These are phyloP conservation scores for Teratosphaeria epicoccoides DNA, from an alignment of 2,329 filamentous ascomycete genomes.

Conservation along the genomic window DNA sequence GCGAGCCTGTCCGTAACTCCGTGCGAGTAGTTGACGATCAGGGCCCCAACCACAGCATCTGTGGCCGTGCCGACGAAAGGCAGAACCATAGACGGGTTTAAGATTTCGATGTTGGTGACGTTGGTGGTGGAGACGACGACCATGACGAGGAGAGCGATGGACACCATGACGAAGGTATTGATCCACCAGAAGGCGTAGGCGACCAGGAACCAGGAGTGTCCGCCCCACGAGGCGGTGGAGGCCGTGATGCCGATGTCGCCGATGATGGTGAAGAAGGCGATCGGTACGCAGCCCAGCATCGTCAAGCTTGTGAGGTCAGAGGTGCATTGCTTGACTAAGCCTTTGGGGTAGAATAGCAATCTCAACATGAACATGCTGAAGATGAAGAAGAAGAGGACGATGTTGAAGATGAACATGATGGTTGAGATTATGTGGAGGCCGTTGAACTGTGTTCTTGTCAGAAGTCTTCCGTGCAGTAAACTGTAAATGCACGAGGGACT, in stretches of 20 bases:
- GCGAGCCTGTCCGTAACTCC: constrained; percentile 8
- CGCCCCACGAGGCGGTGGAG: constrained; percentile 9
- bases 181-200: constrained; percentile 13
- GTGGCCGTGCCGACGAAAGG: constrained; percentile 9
- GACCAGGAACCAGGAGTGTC: constrained; percentile 10
- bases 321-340: constrained; percentile 3
- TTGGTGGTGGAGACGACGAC: constrained; percentile 5
- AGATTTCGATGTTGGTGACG: constrained; percentile 2
- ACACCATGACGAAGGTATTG: constrained; percentile 5
- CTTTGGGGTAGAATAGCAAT: constrained; percentile 4
- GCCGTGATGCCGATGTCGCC: constrained; percentile 7
- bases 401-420: constrained; percentile 11
- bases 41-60: constrained; percentile 5
- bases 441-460: constrained; percentile 5
- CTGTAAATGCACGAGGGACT: no score
- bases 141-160: constrained; percentile 3
- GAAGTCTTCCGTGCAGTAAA: no score
- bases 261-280: constrained; percentile 8
- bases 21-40: constrained; percentile 5
- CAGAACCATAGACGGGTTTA: constrained; percentile 7
- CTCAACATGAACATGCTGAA: constrained; percentile 6
- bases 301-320: constrained; percentile 3
- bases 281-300: constrained; percentile 5
- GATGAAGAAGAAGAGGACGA: constrained; percentile 8
- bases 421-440: constrained; percentile 9